Conservation (phyloP, 106 monocot genomes). For the Gastrodia elata region DNA sequence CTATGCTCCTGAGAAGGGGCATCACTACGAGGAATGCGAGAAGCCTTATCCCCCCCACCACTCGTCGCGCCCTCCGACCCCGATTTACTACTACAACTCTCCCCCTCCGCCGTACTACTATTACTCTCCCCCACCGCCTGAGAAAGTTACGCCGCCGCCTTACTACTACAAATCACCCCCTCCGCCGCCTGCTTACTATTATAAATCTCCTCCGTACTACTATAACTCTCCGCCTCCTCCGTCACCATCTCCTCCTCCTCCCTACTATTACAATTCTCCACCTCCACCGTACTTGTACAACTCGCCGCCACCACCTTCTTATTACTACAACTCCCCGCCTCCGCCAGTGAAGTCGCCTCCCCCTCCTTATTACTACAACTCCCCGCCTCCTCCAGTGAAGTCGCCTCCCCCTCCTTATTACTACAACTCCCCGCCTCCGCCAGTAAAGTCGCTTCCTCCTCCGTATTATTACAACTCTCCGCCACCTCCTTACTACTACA, state of each 20-base stretch:
- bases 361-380: not conserved
- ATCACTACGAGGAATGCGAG: conserved; percentile 24
- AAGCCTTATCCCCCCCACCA: conserved; percentile 6
- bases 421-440: conserved; percentile 3
- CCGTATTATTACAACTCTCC: not conserved
- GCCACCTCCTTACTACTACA: conserved; percentile 12
- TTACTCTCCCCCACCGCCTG: not conserved
- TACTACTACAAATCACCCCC: not conserved
- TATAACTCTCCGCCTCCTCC: conserved; percentile 3
- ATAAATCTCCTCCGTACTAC: not conserved
- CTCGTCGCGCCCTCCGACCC: not conserved
- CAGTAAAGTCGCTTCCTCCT: not conserved
- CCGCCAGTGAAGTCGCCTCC: not conserved
- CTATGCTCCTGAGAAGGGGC: conserved; percentile 29
- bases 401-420: not conserved
- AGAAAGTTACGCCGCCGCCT: no score
- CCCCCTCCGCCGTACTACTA: not conserved
- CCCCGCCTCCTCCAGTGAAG: not conserved
- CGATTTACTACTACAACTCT: not conserved
- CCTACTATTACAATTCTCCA: conserved; percentile 3
- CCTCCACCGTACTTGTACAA: not conserved
- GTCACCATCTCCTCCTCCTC: not conserved
- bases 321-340: conserved; percentile 2
- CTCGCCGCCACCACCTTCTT: not conserved
- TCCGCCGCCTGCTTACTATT: not conserved